Conservation (phyloP, 495 filamentous ascomycete genomes). For the Stereocaulon alpinum region DNA sequence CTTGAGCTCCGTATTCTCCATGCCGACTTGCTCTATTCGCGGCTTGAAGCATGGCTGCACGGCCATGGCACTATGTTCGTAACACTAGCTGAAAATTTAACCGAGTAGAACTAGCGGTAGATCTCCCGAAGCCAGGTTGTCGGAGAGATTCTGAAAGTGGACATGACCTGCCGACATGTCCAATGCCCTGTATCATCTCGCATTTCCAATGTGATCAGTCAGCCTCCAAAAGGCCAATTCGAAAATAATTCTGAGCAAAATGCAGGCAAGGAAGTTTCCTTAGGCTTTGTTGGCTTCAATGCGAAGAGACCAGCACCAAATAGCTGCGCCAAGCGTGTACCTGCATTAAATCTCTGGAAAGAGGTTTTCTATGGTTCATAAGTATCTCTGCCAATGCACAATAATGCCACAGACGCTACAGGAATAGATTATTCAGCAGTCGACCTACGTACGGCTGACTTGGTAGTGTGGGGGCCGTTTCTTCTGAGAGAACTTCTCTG, state of each 20-base stretch:
- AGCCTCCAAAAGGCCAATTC: neutral
- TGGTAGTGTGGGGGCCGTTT: neutral
- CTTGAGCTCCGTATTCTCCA: slow-evolving; percentile 45
- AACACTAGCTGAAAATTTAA: slow-evolving; percentile 5
- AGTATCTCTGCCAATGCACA: neutral
- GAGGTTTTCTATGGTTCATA: neutral
- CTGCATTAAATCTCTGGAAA: neutral
- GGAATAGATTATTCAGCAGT: neutral
- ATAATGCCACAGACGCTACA: neutral
- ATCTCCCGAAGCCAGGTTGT: neutral
- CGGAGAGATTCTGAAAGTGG: too few relatives aligned
- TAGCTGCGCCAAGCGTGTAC: neutral
- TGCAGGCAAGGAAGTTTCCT: neutral
- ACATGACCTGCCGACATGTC: neutral
- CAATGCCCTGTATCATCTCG: neutral
- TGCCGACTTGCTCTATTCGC: slow-evolving; percentile 20
- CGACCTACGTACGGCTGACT: neutral
- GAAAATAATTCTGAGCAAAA: neutral
- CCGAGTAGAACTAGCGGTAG: slow-evolving; percentile 1
- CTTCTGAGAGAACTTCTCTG: neutral
- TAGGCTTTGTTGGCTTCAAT: neutral
- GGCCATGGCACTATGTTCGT: neutral
- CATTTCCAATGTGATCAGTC: neutral
- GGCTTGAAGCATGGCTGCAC: neutral
- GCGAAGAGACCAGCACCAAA: neutral